These are phyloP conservation scores for Aquilaria yunnanensis DNA, from an alignment of 345 rosid species.

Conservation along the genomic window DNA sequence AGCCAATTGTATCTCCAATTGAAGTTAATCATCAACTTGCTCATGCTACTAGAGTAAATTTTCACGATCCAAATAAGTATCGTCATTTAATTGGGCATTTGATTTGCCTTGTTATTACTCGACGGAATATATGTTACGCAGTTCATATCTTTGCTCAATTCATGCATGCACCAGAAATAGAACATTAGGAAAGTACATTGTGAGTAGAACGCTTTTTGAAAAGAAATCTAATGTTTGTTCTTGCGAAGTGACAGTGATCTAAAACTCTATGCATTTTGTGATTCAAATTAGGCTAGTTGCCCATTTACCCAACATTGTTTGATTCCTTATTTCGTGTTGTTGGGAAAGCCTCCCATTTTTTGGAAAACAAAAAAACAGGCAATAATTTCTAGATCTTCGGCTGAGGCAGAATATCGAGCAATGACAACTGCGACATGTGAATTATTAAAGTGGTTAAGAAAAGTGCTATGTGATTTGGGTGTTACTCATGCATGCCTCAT, in stretches of 20 bases:
- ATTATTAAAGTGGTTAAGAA: too few species aligned
- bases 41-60: not conserved
- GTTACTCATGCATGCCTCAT: not conserved
- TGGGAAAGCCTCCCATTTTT: too few species aligned
- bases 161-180: not conserved
- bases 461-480: not conserved
- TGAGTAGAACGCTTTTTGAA: not conserved
- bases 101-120: constrained; percentile 3
- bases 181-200: not conserved
- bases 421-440: too few species aligned
- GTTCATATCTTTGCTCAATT: constrained; percentile 8
- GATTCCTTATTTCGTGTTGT: too few species aligned
- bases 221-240: not conserved
- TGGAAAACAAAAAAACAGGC: too few species aligned
- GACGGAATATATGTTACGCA: not conserved
- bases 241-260: not conserved
- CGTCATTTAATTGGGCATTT: constrained; percentile 4
- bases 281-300: not conserved
- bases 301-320: not conserved
- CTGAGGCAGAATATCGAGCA: too few species aligned
- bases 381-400: too few species aligned
- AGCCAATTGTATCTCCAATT: not conserved
- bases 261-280: not conserved
- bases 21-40: not conserved
- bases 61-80: not conserved